These are phyloP conservation scores for Tylopilus balloui DNA, from an alignment of 768 basidiomycete genomes.

Conservation along the genomic window DNA sequence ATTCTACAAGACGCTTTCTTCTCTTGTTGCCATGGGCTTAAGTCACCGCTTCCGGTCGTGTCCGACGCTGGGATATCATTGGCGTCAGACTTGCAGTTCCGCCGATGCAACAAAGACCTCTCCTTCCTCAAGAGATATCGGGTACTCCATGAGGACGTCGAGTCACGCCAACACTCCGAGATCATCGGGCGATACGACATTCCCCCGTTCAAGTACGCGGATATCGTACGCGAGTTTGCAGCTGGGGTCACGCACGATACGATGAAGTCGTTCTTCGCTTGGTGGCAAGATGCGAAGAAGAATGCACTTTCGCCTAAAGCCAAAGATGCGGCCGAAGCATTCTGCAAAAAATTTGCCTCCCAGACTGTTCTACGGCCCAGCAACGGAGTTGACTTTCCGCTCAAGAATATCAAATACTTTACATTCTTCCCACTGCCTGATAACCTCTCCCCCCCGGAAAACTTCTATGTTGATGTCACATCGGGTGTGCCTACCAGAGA, in stretches of 20 bases:
- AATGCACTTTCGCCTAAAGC: not conserved
- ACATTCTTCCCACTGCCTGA: conserved; percentile 58
- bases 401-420: conserved; percentile 56
- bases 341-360: conserved; percentile 44
- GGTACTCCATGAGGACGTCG: conserved; percentile 3
- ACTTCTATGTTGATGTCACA: conserved; percentile 65
- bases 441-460: conserved; percentile 69
- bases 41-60: conserved; percentile 13
- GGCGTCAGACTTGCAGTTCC: conserved; percentile 1
- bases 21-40: not conserved
- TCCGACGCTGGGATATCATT: conserved; percentile 7
- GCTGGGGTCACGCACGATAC: conserved; percentile 5
- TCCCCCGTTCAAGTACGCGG: not conserved
- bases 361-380: conserved; percentile 12
- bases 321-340: not conserved
- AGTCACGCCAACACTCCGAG: not conserved
- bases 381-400: conserved; percentile 22
- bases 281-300: conserved; percentile 8
- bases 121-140: conserved; percentile 6
- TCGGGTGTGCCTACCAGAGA: conserved; percentile 45
- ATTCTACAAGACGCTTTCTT: conserved; percentile 16
- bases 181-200: conserved; percentile 10
- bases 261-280: conserved; percentile 9
- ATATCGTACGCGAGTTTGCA: conserved; percentile 12
- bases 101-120: not conserved